Evolutionary conservation across 305 asterid genomes (phyloP).

Genomic region (Euphrasia arctica): DNA sequence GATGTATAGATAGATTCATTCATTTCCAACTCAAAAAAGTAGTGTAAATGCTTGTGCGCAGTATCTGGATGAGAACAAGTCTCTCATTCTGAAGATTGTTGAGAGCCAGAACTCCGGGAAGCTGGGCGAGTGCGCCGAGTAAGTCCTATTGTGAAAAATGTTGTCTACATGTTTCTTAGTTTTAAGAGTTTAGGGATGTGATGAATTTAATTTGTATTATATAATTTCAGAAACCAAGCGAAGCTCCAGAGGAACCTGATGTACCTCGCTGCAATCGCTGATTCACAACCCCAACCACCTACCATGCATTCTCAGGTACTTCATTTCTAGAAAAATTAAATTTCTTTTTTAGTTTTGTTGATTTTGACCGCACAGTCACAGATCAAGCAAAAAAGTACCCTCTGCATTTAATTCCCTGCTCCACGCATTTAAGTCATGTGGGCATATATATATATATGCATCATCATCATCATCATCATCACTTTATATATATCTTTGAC

Average conservation of each 20-base stretch:
- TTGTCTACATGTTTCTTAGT: no score
- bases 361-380: not conserved
- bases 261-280: conserved; percentile 98
- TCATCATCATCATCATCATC: no score
- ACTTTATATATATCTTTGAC: not conserved
- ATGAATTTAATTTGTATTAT: not conserved
- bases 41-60: not conserved
- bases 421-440: not conserved
- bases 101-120: conserved; percentile 19
- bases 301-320: conserved; percentile 85
- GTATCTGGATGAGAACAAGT: conserved; percentile 14
- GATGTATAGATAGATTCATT: no score
- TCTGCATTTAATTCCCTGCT: no score
- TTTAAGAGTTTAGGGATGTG: not conserved
- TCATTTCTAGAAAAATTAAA: no score
- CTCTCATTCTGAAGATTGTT: not conserved
- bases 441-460: no score
- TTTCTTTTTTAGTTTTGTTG: not conserved
- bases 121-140: conserved; percentile 14
- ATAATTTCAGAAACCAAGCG: conserved; percentile 63
- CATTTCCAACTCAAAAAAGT: no score
- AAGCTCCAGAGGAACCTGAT: conserved; percentile 85
- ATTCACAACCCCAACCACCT: conserved; percentile 94
- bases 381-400: not conserved
- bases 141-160: not conserved